Conservation (phyloP, 2,329 filamentous ascomycete genomes). For the Fusarium dlaminii region DNA sequence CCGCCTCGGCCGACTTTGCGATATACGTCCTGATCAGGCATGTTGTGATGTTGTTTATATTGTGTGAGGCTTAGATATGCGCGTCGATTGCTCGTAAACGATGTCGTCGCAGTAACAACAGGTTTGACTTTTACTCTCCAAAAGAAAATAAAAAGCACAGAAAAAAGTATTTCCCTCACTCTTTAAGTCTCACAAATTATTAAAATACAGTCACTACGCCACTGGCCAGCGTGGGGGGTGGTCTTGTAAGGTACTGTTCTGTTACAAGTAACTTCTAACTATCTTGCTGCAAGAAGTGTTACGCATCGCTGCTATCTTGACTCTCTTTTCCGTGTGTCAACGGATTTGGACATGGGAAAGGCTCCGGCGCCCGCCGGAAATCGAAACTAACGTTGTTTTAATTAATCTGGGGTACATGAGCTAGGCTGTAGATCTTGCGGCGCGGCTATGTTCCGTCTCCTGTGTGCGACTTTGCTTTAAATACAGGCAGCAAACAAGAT, state of each 20-base stretch:
- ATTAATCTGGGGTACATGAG: constrained; percentile 43
- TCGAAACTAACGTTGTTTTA: constrained; percentile 22
- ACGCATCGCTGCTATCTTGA: constrained; percentile 32
- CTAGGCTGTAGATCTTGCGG: constrained; percentile 31
- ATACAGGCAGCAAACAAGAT: background rate
- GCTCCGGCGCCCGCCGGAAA: constrained; percentile 35
- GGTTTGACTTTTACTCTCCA: background rate
- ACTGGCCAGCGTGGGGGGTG: constrained; percentile 28
- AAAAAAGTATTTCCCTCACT: background rate
- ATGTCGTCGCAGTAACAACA: background rate
- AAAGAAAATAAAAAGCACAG: background rate
- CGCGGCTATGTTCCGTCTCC: background rate
- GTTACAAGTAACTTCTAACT: constrained; percentile 11
- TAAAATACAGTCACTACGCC: constrained; percentile 14
- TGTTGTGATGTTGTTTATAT: constrained; percentile 8
- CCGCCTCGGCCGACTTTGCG: constrained; percentile 68
- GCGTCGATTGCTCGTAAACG: background rate
- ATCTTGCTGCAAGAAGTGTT: constrained; percentile 1
- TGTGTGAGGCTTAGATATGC: background rate
- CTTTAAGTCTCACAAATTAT: constrained; percentile 2
- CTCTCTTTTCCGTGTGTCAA: constrained; percentile 42
- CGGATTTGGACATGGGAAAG: constrained; percentile 41
- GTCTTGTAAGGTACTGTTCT: background rate
- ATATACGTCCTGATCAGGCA: constrained; percentile 54
- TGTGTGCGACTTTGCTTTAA: constrained; percentile 2